These are phyloP conservation scores for Colletotrichum falcatum DNA, from an alignment of 2,329 filamentous ascomycete species.

Conservation along the genomic window DNA sequence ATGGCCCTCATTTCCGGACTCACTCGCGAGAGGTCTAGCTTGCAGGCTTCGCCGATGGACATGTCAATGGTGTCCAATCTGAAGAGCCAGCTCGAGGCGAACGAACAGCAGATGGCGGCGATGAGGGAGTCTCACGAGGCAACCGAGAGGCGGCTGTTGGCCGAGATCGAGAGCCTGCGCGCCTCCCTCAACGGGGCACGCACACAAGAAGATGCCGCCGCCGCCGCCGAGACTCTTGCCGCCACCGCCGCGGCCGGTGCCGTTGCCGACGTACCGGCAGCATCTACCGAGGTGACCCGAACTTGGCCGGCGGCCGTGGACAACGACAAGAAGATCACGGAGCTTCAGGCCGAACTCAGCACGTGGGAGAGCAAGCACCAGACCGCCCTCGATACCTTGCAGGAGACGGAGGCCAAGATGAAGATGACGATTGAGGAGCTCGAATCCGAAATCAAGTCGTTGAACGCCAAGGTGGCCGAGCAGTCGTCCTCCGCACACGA, in stretches of 20 bases:
- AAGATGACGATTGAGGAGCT: constrained; percentile 79
- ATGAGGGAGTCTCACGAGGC: constrained; percentile 79
- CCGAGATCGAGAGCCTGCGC: constrained; percentile 78
- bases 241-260: constrained; percentile 31
- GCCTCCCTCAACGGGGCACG: constrained; percentile 55
- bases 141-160: constrained; percentile 80
- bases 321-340: constrained; percentile 69
- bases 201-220: not conserved
- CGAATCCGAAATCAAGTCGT: constrained; percentile 68
- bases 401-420: constrained; percentile 78
- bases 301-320: constrained; percentile 50
- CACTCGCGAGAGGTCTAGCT: constrained; percentile 90
- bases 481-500: constrained; percentile 55
- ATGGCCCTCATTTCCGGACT: constrained; percentile 95
- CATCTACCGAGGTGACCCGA: constrained; percentile 43
- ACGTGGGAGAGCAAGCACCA: constrained; percentile 84
- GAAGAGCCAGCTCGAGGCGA: constrained; percentile 88
- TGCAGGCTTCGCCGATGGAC: constrained; percentile 87
- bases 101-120: constrained; percentile 81
- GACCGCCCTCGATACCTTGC: constrained; percentile 75
- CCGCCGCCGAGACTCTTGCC: constrained; percentile 27
- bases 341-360: constrained; percentile 78
- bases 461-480: constrained; percentile 63
- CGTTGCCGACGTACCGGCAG: constrained; percentile 35
- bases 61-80: constrained; percentile 90